phyloP scores from a whole-genome alignment of 768 basidiomycete genomes.

The Hortiboletus campestris region DNA sequence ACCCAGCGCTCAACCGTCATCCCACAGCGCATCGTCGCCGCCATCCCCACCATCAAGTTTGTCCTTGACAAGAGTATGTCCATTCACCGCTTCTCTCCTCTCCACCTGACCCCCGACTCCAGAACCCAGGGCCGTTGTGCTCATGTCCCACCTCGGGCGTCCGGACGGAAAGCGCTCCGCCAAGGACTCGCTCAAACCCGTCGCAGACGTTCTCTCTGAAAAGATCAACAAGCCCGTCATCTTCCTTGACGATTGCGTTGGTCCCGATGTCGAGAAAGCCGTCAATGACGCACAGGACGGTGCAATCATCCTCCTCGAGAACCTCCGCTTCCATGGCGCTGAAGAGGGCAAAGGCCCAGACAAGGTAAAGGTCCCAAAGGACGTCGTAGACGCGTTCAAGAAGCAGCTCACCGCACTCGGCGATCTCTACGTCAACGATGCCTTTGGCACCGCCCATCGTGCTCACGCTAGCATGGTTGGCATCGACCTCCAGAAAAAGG shows the following conservation, averaged over 20 bases:
- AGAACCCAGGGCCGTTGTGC: constrained; percentile 81
- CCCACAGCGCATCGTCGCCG: constrained; percentile 90
- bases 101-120: background rate
- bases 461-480: constrained; percentile 99
- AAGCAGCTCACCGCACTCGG: constrained; percentile 87
- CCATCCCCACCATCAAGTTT: constrained; percentile 92
- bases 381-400: constrained; percentile 78
- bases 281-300: constrained; percentile 61
- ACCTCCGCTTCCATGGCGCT: constrained; percentile 97
- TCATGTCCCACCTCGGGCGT: constrained; percentile 98
- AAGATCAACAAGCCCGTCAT: constrained; percentile 57
- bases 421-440: constrained; percentile 97
- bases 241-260: constrained; percentile 86
- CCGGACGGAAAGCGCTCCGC: constrained; percentile 88
- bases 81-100: background rate
- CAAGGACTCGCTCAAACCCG: constrained; percentile 90
- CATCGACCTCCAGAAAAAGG: constrained; percentile 86
- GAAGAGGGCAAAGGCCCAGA: constrained; percentile 98
- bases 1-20: constrained; percentile 5
- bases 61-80: constrained; percentile 76
- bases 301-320: constrained; percentile 88
- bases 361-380: constrained; percentile 91
- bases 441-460: constrained; percentile 97
- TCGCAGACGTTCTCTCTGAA: constrained; percentile 62
- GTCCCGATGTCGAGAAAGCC: constrained; percentile 76